These are phyloP conservation scores for Nakazawaea anatomiae DNA, from an alignment of 805 yeast genomes.

Conservation along the genomic window DNA sequence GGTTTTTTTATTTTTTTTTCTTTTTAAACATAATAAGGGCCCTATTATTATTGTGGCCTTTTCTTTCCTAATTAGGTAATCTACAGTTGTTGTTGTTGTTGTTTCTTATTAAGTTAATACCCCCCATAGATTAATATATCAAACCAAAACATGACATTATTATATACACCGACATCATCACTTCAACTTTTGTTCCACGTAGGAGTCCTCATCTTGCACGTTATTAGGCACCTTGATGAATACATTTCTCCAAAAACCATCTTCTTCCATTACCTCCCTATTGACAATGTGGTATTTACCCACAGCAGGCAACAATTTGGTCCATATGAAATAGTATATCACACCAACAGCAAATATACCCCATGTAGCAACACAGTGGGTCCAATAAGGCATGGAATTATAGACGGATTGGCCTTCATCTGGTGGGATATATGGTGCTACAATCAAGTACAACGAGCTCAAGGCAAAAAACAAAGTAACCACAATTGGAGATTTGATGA, in stretches of 20 bases:
- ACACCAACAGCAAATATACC: conserved; percentile 64
- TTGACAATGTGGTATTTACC: conserved; percentile 47
- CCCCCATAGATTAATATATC: not conserved
- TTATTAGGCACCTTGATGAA: conserved; percentile 34
- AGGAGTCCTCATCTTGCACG: conserved; percentile 9
- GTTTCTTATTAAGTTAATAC: no score
- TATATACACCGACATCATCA: not conserved
- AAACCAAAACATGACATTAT: not conserved
- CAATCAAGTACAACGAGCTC: conserved; percentile 60
- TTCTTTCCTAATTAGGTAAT: not conserved
- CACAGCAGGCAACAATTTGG: conserved; percentile 46
- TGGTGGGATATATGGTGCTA: conserved; percentile 81
- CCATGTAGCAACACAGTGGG: conserved; percentile 80
- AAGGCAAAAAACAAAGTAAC: conserved; percentile 59
- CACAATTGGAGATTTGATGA: conserved; percentile 54
- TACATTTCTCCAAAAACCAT: conserved; percentile 69
- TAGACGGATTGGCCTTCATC: conserved; percentile 60
- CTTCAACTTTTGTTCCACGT: conserved; percentile 3
- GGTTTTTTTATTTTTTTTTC: no score
- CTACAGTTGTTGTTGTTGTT: not conserved
- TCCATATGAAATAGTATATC: conserved; percentile 63
- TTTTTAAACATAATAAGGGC: not conserved
- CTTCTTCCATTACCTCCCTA: conserved; percentile 48
- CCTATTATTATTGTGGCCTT: no score
- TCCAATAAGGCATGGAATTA: conserved; percentile 63